These are phyloP conservation scores for Scheffersomyces cryptocercus DNA, from an alignment of 1,139 yeast genomes.

Conservation along the genomic window DNA sequence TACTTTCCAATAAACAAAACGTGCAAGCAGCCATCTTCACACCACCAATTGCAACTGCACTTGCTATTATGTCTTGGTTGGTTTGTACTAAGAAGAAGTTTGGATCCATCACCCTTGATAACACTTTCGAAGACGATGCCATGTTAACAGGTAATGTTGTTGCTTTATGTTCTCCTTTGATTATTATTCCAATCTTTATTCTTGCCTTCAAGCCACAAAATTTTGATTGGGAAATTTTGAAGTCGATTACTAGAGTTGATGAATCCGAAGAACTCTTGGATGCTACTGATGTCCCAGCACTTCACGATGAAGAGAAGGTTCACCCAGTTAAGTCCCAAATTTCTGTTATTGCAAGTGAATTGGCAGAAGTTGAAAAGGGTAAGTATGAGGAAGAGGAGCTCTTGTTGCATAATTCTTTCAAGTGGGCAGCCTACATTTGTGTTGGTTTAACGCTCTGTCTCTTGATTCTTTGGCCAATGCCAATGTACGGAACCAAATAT, in stretches of 20 bases:
- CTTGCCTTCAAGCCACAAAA: constrained; percentile 64
- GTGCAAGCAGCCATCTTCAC: constrained; percentile 57
- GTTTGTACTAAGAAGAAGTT: constrained; percentile 55
- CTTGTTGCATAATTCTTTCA: constrained; percentile 51
- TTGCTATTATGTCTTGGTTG: constrained; percentile 69
- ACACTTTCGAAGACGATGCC: constrained; percentile 75
- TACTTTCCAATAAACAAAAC: constrained; percentile 70
- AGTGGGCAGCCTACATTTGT: constrained; percentile 56
- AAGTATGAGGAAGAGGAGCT: constrained; percentile 44
- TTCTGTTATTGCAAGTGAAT: constrained; percentile 43
- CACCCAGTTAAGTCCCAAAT: constrained; percentile 40
- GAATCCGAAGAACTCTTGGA: constrained; percentile 62
- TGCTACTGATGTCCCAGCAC: constrained; percentile 29
- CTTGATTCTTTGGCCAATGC: constrained; percentile 82
- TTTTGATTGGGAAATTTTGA: constrained; percentile 70
- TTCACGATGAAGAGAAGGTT: constrained; percentile 27
- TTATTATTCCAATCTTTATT: constrained; percentile 69
- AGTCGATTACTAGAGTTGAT: constrained; percentile 60
- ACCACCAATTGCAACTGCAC: constrained; percentile 61
- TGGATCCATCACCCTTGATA: constrained; percentile 57
- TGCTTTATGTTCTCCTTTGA: constrained; percentile 72
- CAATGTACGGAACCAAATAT: constrained; percentile 77
- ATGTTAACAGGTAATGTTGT: constrained; percentile 87
- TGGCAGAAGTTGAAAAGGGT: constrained; percentile 38
- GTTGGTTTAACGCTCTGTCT: constrained; percentile 58